Evolutionary conservation across 345 rosid species (phyloP).

Genomic region (Trapa incisa): DNA sequence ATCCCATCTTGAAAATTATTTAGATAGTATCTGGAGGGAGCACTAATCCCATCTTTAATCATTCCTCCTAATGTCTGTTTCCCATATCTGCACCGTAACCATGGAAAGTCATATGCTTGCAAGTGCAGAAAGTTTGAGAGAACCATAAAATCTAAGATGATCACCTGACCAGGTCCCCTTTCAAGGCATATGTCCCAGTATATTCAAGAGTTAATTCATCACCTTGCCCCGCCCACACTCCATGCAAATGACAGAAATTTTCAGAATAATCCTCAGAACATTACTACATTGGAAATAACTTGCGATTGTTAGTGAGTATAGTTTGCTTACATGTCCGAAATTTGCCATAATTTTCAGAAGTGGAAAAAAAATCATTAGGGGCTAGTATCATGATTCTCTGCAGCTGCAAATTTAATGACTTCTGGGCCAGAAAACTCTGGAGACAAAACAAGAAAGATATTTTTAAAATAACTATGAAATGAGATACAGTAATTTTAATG

Average conservation of each 20-base stretch:
- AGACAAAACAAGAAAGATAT: background rate
- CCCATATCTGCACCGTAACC: slow-evolving; percentile 50
- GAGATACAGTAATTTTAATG: background rate
- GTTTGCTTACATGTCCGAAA: slow-evolving; percentile 57
- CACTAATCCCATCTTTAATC: slow-evolving; percentile 85
- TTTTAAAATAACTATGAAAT: background rate
- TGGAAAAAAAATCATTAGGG: slow-evolving; percentile 50
- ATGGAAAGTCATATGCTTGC: background rate
- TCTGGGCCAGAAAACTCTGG: slow-evolving; percentile 77
- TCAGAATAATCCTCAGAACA: slow-evolving; percentile 3
- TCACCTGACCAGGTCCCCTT: slow-evolving; percentile 94
- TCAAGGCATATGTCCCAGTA: slow-evolving; percentile 85
- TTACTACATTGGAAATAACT: background rate
- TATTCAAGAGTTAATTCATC: slow-evolving; percentile 93
- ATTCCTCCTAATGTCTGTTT: slow-evolving; percentile 69
- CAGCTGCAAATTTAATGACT: slow-evolving; percentile 54
- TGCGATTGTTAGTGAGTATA: background rate
- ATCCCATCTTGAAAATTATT: slow-evolving; percentile 95
- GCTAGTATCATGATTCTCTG: slow-evolving; percentile 46
- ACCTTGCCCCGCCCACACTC: slow-evolving; percentile 99
- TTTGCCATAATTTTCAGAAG: slow-evolving; percentile 44
- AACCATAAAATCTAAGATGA: slow-evolving; percentile 2
- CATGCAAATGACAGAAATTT: slow-evolving; percentile 7
- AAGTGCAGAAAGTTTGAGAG: background rate
- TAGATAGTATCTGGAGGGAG: slow-evolving; percentile 80